Evolutionary conservation across 805 yeast species (phyloP).

Genomic region (Kluyveromyces lactis): DNA sequence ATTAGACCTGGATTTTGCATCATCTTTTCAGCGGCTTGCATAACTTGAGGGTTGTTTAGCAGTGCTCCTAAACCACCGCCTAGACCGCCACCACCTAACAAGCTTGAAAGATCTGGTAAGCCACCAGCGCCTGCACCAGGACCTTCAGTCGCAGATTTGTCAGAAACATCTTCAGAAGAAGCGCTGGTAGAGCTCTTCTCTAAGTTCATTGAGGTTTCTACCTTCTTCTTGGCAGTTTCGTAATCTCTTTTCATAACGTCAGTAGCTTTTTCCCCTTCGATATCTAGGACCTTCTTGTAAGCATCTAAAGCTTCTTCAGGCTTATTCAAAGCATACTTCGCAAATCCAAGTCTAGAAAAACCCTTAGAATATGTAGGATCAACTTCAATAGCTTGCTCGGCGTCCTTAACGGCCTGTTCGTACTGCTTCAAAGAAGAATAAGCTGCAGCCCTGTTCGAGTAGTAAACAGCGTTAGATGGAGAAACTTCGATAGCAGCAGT

Average conservation of each 20-base stretch:
- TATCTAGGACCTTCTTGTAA: slow-evolving; percentile 76
- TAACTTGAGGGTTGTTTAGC: slow-evolving; percentile 85
- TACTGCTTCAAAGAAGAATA: slow-evolving; percentile 71
- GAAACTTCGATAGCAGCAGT: slow-evolving; percentile 68
- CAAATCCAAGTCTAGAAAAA: slow-evolving; percentile 90
- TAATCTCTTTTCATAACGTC: slow-evolving; percentile 90
- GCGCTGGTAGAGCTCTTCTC: slow-evolving; percentile 25
- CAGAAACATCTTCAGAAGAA: slow-evolving; percentile 14
- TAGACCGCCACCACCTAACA: slow-evolving; percentile 48
- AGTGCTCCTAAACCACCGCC: slow-evolving; percentile 60
- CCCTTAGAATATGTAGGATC: slow-evolving; percentile 86
- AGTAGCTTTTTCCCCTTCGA: slow-evolving; percentile 76
- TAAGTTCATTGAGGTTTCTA: slow-evolving; percentile 59
- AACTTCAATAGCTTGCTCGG: slow-evolving; percentile 66
- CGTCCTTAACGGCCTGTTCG: slow-evolving; percentile 73
- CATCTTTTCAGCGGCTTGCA: slow-evolving; percentile 81
- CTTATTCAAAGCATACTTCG: slow-evolving; percentile 90
- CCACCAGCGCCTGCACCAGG: slow-evolving; percentile 36
- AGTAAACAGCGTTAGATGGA: slow-evolving; percentile 72
- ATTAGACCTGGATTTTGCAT: slow-evolving; percentile 81
- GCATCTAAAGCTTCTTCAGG: slow-evolving; percentile 85
- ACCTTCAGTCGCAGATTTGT: slow-evolving; percentile 20
- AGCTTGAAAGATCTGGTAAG: slow-evolving; percentile 64
- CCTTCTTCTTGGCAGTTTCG: slow-evolving; percentile 86
- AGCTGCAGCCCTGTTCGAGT: slow-evolving; percentile 96